Evolutionary conservation across 2,329 filamentous ascomycete genomes (phyloP).

Genomic region (Westerdykella aurantiaca): DNA sequence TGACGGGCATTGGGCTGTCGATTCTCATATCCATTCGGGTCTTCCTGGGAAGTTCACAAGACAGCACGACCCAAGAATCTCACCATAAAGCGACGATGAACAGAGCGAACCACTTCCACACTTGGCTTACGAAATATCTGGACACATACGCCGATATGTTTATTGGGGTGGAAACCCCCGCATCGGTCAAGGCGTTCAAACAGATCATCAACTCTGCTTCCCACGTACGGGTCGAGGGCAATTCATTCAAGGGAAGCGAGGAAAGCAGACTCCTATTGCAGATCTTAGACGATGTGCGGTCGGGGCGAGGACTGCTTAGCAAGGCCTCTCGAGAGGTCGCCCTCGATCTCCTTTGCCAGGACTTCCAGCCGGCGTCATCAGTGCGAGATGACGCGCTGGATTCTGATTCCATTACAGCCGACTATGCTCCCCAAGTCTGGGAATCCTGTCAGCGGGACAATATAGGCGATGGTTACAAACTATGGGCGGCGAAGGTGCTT

Average conservation of each 20-base stretch:
- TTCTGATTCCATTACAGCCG: slow-evolving; percentile 57
- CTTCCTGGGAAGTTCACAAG: slow-evolving; percentile 68
- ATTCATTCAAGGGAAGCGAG: slow-evolving; percentile 61
- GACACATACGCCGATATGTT: slow-evolving; percentile 42
- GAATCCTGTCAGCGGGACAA: slow-evolving; percentile 63
- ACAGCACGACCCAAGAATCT: slow-evolving; percentile 77
- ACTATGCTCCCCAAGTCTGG: slow-evolving; percentile 64
- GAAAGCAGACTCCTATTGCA: slow-evolving; percentile 77
- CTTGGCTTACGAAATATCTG: slow-evolving; percentile 71
- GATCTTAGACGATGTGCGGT: slow-evolving; percentile 67
- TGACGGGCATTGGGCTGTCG: slow-evolving; percentile 74
- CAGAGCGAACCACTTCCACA: slow-evolving; percentile 69
- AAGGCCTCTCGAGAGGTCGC: slow-evolving; percentile 63
- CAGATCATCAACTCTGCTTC: slow-evolving; percentile 65
- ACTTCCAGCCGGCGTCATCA: slow-evolving; percentile 60
- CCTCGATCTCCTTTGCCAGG: slow-evolving; percentile 65
- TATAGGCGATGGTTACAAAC: slow-evolving; percentile 62
- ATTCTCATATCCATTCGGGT: slow-evolving; percentile 71
- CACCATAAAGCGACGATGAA: slow-evolving; percentile 72
- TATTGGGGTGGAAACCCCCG: slow-evolving; percentile 13
- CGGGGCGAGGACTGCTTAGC: slow-evolving; percentile 60
- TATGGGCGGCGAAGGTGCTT: slow-evolving; percentile 81
- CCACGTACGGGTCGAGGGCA: slow-evolving; percentile 61
- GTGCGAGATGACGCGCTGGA: slow-evolving; percentile 62
- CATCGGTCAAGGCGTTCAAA: slow-evolving; percentile 52